Conservation (phyloP, 176 grass and related monocot genomes). For the Cenchrus fungigraminus region DNA sequence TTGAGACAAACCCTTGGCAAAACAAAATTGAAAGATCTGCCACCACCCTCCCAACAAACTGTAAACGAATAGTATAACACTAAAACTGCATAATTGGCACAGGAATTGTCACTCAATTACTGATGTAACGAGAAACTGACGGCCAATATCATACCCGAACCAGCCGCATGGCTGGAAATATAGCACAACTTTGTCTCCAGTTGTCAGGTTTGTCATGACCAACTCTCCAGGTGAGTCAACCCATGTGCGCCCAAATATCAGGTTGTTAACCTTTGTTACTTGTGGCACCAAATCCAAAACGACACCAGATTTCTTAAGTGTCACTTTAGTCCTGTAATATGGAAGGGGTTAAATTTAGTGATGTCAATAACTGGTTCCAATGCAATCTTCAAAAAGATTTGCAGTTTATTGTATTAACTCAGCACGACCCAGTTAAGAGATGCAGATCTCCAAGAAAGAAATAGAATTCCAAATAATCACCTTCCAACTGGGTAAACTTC, state of each 20-base stretch:
- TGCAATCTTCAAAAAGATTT: background rate
- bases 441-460: constrained; percentile 24
- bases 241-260: constrained; percentile 97
- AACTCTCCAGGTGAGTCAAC: constrained; percentile 84
- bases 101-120: background rate
- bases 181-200: constrained; percentile 90
- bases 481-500: constrained; percentile 97
- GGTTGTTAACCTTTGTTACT: constrained; percentile 82
- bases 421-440: background rate
- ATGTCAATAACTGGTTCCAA: background rate
- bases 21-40: constrained; percentile 16
- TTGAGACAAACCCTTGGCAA: background rate
- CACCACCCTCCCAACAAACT: background rate
- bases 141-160: constrained; percentile 75
- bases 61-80: background rate
- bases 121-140: constrained; percentile 2
- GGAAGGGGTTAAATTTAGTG: constrained; percentile 38
- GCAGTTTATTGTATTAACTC: background rate
- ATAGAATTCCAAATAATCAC: constrained; percentile 40
- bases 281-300: constrained; percentile 88
- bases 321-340: constrained; percentile 74
- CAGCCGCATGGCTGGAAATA: constrained; percentile 94
- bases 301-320: constrained; percentile 80
- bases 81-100: background rate
- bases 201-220: constrained; percentile 85